These are phyloP conservation scores for Davidsoniella virescens DNA, from an alignment of 2,329 filamentous ascomycete species.

Conservation along the genomic window DNA sequence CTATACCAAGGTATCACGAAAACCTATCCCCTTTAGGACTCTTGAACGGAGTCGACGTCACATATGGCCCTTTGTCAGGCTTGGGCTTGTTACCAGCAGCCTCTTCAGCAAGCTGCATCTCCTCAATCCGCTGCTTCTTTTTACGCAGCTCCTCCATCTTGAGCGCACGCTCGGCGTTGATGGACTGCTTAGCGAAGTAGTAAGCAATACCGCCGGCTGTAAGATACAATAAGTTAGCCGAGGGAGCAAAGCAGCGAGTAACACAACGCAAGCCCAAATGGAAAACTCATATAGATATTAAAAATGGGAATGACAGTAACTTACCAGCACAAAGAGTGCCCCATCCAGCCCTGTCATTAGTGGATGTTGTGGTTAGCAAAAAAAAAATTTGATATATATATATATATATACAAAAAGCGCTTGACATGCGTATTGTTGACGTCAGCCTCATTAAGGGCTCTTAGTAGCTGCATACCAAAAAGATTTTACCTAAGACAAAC, in stretches of 20 bases:
- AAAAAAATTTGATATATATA: too few species aligned
- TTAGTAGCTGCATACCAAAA: constrained; percentile 39
- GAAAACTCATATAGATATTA: not conserved
- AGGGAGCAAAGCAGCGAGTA: not conserved
- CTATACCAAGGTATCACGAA: constrained; percentile 26
- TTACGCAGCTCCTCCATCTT: constrained; percentile 51
- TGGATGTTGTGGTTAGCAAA: constrained; percentile 3
- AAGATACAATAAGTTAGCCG: not conserved
- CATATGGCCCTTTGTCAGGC: constrained; percentile 43
- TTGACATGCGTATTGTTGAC: not conserved
- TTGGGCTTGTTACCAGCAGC: constrained; percentile 11
- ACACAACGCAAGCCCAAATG: not conserved
- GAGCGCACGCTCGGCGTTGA: constrained; percentile 73
- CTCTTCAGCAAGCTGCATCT: constrained; percentile 9
- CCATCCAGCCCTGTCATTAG: constrained; percentile 62
- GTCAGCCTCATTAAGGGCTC: not conserved
- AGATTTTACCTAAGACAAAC: constrained; percentile 36
- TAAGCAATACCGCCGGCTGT: constrained; percentile 79
- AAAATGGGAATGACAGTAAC: constrained; percentile 17
- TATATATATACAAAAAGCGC: not conserved
- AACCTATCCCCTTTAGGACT: constrained; percentile 80
- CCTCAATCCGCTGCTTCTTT: constrained; percentile 39
- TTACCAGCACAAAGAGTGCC: constrained; percentile 70
- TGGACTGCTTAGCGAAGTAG: constrained; percentile 85
- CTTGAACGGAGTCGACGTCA: constrained; percentile 58